phyloP scores from a whole-genome alignment of 345 rosid genomes.

The Arabidopsis suecica region DNA sequence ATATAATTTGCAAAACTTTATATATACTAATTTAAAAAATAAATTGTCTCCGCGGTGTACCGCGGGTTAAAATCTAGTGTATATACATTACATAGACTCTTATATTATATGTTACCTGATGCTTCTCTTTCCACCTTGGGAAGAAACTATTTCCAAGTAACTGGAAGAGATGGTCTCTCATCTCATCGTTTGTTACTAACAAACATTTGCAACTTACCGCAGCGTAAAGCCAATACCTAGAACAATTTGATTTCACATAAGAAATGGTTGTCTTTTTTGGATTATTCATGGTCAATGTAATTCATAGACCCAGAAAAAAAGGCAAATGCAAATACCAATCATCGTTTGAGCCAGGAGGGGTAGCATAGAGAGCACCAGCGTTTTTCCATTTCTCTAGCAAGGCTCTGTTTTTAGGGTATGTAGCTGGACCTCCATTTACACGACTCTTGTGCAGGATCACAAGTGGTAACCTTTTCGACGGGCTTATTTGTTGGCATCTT shows the following conservation, averaged over 20 bases:
- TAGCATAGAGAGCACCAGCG: conserved; percentile 79
- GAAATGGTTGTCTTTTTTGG: not conserved
- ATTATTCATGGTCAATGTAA: conserved; percentile 4
- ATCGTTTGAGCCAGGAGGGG: conserved; percentile 95
- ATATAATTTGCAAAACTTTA: no score
- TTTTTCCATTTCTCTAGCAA: conserved; percentile 72
- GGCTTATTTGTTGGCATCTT: conserved; percentile 60
- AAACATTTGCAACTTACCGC: conserved; percentile 85
- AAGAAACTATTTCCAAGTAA: conserved; percentile 86
- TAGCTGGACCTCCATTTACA: conserved; percentile 70
- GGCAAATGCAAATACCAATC: conserved; percentile 65
- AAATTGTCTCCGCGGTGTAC: no score
- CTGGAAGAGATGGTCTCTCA: conserved; percentile 98
- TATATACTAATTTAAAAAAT: no score
- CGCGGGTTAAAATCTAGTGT: no score
- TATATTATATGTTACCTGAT: conserved; percentile 61
- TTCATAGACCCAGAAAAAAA: not conserved
- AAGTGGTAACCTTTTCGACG: conserved; percentile 77
- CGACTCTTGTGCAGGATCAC: conserved; percentile 82
- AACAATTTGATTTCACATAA: conserved; percentile 7
- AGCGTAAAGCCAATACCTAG: conserved; percentile 97
- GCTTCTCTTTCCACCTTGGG: conserved; percentile 99
- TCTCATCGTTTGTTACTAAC: conserved; percentile 90
- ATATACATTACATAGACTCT: not conserved
- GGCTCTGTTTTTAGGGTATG: conserved; percentile 62